phyloP scores from a whole-genome alignment of 805 yeast species.

The Yamadazyma akitaensis region DNA sequence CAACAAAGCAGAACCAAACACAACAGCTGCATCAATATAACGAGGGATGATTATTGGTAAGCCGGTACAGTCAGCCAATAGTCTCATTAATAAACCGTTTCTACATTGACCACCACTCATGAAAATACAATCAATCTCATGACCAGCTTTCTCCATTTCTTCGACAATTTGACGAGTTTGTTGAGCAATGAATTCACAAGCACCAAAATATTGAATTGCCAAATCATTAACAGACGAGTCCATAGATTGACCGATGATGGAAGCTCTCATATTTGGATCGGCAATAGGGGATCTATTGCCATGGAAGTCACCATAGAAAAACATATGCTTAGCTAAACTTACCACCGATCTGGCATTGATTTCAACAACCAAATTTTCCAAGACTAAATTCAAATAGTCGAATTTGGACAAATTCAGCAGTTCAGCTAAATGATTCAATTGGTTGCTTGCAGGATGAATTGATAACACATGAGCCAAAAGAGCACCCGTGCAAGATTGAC shows the following conservation, averaged over 20 bases:
- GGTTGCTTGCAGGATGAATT: constrained; percentile 84
- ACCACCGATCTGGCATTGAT: constrained; percentile 68
- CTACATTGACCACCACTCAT: constrained; percentile 98
- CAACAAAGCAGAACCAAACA: constrained; percentile 89
- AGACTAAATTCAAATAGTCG: constrained; percentile 73
- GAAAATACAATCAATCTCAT: constrained; percentile 68
- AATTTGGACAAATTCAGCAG: constrained; percentile 70
- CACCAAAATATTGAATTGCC: constrained; percentile 84
- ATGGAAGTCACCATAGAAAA: constrained; percentile 93
- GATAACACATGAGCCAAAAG: constrained; percentile 82
- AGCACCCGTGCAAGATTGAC: constrained; percentile 98
- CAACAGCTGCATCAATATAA: constrained; percentile 96
- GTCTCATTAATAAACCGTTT: constrained; percentile 81
- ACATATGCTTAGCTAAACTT: constrained; percentile 75
- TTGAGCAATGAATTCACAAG: constrained; percentile 96
- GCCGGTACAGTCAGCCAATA: constrained; percentile 90
- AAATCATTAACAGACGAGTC: constrained; percentile 80
- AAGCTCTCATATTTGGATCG: constrained; percentile 88
- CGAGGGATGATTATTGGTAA: constrained; percentile 89
- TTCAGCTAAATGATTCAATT: constrained; percentile 64
- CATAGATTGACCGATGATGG: constrained; percentile 90
- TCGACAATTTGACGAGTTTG: constrained; percentile 95
- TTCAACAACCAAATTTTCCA: constrained; percentile 62
- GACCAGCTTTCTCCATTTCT: constrained; percentile 79
- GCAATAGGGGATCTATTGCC: constrained; percentile 99